Percentiles rank a stretch among this genome's conserved stretches.
Evolutionary conservation across 805 yeast species (phyloP).

Genomic region (Kuraishia molischiana): DNA sequence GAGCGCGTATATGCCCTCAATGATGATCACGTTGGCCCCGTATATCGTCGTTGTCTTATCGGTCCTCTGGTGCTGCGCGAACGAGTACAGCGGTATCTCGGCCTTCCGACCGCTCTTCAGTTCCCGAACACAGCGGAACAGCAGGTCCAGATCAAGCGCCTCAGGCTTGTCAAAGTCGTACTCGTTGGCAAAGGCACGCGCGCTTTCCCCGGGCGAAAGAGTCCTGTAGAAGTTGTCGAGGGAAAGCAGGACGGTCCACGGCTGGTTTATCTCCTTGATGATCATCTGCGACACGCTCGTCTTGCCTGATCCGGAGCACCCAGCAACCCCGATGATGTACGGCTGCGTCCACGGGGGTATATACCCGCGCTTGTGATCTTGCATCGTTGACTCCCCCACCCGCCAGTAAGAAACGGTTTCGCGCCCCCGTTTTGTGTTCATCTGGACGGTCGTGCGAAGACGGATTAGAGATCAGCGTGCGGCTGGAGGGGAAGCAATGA

Average conservation of each 20-base stretch:
- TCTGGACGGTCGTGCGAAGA: too few relatives aligned
- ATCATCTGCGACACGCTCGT: conserved; percentile 84
- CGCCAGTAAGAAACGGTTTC: too few relatives aligned
- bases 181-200: conserved; percentile 54
- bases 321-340: conserved; percentile 81
- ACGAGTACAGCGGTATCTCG: conserved; percentile 63
- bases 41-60: conserved; percentile 65
- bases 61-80: conserved; percentile 51
- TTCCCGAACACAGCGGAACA: conserved; percentile 50
- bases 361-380: too few relatives aligned
- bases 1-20: conserved; percentile 87
- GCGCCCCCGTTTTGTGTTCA: too few relatives aligned
- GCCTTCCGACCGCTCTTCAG: conserved; percentile 65
- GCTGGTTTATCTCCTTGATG: conserved; percentile 69
- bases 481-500: too few relatives aligned
- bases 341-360: conserved; percentile 88
- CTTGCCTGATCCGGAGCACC: conserved; percentile 85
- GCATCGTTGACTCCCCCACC: too few relatives aligned
- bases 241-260: conserved; percentile 88
- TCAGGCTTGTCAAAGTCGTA: conserved; percentile 84
- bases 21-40: conserved; percentile 87
- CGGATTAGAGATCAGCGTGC: too few relatives aligned
- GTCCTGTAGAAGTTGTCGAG: conserved; percentile 89
- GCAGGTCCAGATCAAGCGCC: conserved; percentile 72
- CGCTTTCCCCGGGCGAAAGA: conserved; percentile 48